A percentile compares a stretch with the other conserved stretches of the same genome.
phyloP scores from a whole-genome alignment of 108 stramenopile species.

The Discostella stelligeroides region DNA sequence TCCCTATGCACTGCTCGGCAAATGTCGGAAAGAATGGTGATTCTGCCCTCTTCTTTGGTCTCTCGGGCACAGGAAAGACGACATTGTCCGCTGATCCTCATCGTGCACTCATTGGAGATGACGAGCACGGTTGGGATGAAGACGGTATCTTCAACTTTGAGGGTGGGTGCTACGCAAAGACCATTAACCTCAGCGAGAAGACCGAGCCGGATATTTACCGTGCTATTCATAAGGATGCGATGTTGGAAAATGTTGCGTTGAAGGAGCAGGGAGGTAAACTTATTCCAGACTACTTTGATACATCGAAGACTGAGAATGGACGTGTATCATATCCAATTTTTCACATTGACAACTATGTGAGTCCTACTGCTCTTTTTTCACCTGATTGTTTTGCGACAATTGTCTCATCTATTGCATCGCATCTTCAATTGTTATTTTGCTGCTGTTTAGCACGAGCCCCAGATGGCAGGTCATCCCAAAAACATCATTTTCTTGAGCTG shows the following conservation, averaged over 20 bases:
- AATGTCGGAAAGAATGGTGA: conserved; percentile 93
- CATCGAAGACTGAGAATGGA: conserved; percentile 96
- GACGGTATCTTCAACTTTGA: conserved; percentile 98
- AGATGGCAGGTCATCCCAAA: conserved; percentile 95
- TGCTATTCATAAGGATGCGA: conserved; percentile 93
- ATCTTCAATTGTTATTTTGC: not conserved
- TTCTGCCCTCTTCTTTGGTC: conserved; percentile 95
- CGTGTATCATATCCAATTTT: conserved; percentile 96
- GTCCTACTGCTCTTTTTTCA: conserved; percentile 24
- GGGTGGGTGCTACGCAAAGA: conserved; percentile 99
- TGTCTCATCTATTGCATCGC: not conserved
- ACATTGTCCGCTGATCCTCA: conserved; percentile 96
- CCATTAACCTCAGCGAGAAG: conserved; percentile 90
- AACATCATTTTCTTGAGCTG: conserved; percentile 96
- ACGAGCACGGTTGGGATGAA: conserved; percentile 98
- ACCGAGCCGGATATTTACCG: conserved; percentile 98
- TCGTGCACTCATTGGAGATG: conserved; percentile 92
- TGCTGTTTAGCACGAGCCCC: conserved; percentile 73
- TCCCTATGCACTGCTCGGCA: conserved; percentile 99
- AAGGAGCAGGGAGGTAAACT: conserved; percentile 56
- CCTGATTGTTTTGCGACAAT: not conserved
- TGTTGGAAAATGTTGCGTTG: conserved; percentile 93
- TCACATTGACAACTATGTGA: conserved; percentile 90
- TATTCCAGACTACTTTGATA: conserved; percentile 90
- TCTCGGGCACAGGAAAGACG: conserved; percentile 96